Evolutionary conservation across 768 basidiomycete species (phyloP), one percentile per base, ranked within the genome.

Genomic region (Phaffia australis): DNA sequence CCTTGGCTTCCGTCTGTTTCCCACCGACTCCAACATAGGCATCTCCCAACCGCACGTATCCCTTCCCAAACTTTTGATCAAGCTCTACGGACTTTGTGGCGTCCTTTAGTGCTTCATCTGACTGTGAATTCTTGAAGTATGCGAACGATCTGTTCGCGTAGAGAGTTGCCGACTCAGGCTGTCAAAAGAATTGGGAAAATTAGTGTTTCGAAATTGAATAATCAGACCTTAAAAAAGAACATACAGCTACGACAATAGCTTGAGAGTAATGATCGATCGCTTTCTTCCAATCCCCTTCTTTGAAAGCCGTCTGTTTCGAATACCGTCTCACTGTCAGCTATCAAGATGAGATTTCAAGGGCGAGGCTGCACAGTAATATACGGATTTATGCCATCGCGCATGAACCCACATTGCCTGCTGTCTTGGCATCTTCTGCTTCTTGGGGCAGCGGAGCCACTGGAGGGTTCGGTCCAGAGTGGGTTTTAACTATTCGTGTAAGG

Each of bases 141-240:
- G 66, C 66, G 35, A 62, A 55, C 54, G 66, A 67, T 6, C 66
- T 59, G 60, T 67, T 67, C 5, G 59, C 56, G 54, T 23, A 60
- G 42, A 67, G 66, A 42, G 62, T 29, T 25, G 66, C 60, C 11
- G 54, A 58, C 21, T 46, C 25, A 5, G 66, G 60, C 19, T 25
- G 52, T 9, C 4, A 23, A 54, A 23, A 54, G n/a, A 54, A 54
- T 23, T 23, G 5, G 15, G 16, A 54, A 23, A 54, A 54, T 30
- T 15, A 23, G 52, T 23, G 52, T 54, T 54, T 54, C 29, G 9
- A 15, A 23, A 5, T 15, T 54, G 9, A 54, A 9, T 15, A 23
- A 23, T 15, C 29, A 5, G n/a, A 54, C n/a, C n/a, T 23, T 4
- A 29, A 54, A 4, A 15, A 29, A 15, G 16, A 9, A 54, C 52